Evolutionary conservation across 179 eudicot species (phyloP).

Genomic region (Heliamphora pulchella): DNA sequence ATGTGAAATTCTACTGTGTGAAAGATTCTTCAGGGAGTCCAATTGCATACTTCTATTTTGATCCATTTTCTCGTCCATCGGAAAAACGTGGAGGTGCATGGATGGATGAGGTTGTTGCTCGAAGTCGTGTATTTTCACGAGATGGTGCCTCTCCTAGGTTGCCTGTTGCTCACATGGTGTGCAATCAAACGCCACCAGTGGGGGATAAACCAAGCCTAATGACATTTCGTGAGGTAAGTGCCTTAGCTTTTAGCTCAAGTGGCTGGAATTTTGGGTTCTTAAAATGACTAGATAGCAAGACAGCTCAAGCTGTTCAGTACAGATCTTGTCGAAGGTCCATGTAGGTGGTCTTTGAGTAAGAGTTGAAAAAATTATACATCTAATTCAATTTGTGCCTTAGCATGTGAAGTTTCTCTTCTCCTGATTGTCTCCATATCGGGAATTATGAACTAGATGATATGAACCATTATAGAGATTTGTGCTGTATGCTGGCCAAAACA

Average conservation of each 20-base stretch:
- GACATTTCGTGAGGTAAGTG: constrained; percentile 92
- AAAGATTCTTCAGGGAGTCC: constrained; percentile 78
- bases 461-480: neutral
- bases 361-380: neutral
- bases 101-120: constrained; percentile 91
- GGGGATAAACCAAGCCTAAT: constrained; percentile 96
- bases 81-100: constrained; percentile 99
- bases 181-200: constrained; percentile 99
- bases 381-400: neutral
- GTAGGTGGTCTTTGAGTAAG: neutral
- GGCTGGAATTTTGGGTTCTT: neutral
- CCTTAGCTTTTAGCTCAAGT: constrained; percentile 15
- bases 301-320: neutral
- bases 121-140: constrained; percentile 76
- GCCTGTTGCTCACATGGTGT: constrained; percentile 96
- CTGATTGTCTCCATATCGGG: neutral
- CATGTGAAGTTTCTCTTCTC: neutral
- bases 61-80: constrained; percentile 97
- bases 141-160: constrained; percentile 73
- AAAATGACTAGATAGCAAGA: neutral
- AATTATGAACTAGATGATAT: neutral
- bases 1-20: constrained; percentile 74
- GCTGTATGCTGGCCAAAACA: neutral
- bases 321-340: neutral
- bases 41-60: constrained; percentile 88